Conservation (phyloP, 1,284 basidiomycete species). For the Ceratorhiza oryzae-sativae region DNA sequence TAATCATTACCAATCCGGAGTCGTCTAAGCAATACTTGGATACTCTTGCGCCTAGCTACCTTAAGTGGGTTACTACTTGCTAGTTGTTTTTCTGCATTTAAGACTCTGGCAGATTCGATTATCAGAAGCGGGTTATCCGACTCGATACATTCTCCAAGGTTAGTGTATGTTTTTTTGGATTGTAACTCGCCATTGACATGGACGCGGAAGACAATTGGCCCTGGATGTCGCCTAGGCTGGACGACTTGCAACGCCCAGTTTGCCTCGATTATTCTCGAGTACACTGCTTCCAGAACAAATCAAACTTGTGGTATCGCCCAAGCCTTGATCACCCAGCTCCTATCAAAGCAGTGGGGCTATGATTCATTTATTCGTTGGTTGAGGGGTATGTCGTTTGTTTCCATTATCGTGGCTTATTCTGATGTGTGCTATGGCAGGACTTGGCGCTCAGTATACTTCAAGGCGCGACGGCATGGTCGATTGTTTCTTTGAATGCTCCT, state of each 20-base stretch:
- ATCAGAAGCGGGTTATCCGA: conserved; percentile 79
- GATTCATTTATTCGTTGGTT: conserved; percentile 82
- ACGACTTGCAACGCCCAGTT: conserved; percentile 75
- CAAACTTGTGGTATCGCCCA: conserved; percentile 44
- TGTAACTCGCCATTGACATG: neutral
- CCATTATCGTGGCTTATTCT: neutral
- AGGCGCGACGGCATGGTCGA: conserved; percentile 71
- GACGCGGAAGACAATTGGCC: conserved; percentile 67
- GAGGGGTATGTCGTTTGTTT: conserved; percentile 56
- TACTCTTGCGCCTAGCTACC: conserved; percentile 70
- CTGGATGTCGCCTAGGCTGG: conserved; percentile 80
- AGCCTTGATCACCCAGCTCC: conserved; percentile 67
- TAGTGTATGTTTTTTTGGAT: conserved; percentile 2
- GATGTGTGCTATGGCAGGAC: conserved; percentile 50
- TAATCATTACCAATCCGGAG: conserved; percentile 30
- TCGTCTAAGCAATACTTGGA: conserved; percentile 55
- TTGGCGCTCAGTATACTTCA: conserved; percentile 62
- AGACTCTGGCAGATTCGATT: conserved; percentile 61
- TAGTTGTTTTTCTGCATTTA: conserved; percentile 17
- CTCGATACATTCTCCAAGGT: conserved; percentile 84
- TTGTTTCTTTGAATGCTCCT: conserved; percentile 53
- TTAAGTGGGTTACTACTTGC: conserved; percentile 57
- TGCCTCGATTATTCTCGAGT: conserved; percentile 58
- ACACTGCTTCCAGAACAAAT: conserved; percentile 3
- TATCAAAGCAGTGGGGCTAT: conserved; percentile 68